A percentile compares a stretch with the other conserved stretches of the same genome.
Conservation (phyloP, 1,284 basidiomycete genomes). For the Sanghuangporus weigelae region DNA sequence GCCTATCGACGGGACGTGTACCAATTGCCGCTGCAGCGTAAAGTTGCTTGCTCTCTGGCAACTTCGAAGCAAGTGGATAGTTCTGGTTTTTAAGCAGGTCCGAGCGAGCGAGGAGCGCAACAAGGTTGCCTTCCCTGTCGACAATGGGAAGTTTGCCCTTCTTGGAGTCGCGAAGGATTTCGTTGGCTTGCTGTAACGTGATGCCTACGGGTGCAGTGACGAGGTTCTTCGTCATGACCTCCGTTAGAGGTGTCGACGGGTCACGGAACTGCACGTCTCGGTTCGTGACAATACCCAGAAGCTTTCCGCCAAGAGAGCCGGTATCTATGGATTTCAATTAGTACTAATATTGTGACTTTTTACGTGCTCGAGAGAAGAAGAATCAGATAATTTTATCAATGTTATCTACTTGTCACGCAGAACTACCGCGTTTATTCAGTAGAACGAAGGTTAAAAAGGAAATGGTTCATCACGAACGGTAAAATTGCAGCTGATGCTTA, state of each 20-base stretch:
- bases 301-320: constrained; percentile 83
- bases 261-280: constrained; percentile 95
- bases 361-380: constrained; percentile 6
- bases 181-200: constrained; percentile 90
- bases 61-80: constrained; percentile 93
- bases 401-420: constrained; percentile 16
- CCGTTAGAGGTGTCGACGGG: constrained; percentile 59
- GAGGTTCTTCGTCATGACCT: constrained; percentile 88
- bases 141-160: constrained; percentile 97
- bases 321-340: constrained; percentile 54
- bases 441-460: constrained; percentile 59
- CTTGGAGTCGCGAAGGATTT: constrained; percentile 93
- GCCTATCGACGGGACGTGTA: constrained; percentile 85
- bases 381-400: constrained; percentile 15
- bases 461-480: constrained; percentile 28
- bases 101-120: constrained; percentile 89
- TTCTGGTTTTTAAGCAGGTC: constrained; percentile 98
- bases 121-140: constrained; percentile 68
- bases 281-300: constrained; percentile 94
- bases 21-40: constrained; percentile 97
- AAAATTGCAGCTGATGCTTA: constrained; percentile 35
- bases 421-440: constrained; percentile 42
- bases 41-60: constrained; percentile 90
- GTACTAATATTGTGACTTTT: constrained; percentile 9
- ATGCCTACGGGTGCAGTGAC: constrained; percentile 83